Evolutionary conservation across 108 stramenopile species (phyloP).

Genomic region (Cyclotella choctawhatcheeana): DNA sequence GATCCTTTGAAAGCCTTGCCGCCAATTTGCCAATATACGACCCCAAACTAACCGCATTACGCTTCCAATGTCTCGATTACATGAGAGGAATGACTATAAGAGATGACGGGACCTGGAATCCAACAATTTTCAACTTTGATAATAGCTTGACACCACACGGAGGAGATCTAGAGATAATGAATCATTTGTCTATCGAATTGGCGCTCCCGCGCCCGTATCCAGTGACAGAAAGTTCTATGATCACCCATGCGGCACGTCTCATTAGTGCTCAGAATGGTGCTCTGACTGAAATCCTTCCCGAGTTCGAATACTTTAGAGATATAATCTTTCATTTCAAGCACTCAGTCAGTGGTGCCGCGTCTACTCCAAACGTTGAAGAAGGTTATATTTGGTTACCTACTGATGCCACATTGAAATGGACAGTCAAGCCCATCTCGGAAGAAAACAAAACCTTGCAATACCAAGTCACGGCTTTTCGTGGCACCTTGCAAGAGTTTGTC

Average conservation of each 20-base stretch:
- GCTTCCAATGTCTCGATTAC: slow-evolving; percentile 96
- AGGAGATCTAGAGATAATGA: slow-evolving; percentile 83
- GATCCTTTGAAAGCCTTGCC: slow-evolving; percentile 93
- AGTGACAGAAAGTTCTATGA: slow-evolving; percentile 64
- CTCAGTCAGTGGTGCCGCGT: slow-evolving; percentile 78
- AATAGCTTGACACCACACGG: slow-evolving; percentile 67
- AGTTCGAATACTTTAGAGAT: slow-evolving; percentile 97
- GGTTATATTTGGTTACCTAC: slow-evolving; percentile 79
- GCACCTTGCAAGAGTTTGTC: slow-evolving; percentile 78
- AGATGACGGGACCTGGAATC: slow-evolving; percentile 69
- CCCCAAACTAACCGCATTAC: slow-evolving; percentile 81
- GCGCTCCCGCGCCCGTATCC: slow-evolving; percentile 81
- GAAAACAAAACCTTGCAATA: slow-evolving; percentile 74
- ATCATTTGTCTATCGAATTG: slow-evolving; percentile 83
- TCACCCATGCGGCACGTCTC: slow-evolving; percentile 73
- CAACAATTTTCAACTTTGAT: slow-evolving; percentile 93
- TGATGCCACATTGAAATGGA: slow-evolving; percentile 87
- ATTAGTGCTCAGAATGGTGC: slow-evolving; percentile 83
- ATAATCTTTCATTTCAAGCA: slow-evolving; percentile 98
- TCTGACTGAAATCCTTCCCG: slow-evolving; percentile 95
- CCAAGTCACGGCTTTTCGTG: slow-evolving; percentile 75
- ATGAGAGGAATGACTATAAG: slow-evolving; percentile 78
- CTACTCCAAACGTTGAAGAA: slow-evolving; percentile 72
- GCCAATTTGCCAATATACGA: slow-evolving; percentile 94
- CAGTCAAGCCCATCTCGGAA: slow-evolving; percentile 57